Evolutionary conservation across 768 basidiomycete species (phyloP).

Genomic region (Mycena rebaudengoi): DNA sequence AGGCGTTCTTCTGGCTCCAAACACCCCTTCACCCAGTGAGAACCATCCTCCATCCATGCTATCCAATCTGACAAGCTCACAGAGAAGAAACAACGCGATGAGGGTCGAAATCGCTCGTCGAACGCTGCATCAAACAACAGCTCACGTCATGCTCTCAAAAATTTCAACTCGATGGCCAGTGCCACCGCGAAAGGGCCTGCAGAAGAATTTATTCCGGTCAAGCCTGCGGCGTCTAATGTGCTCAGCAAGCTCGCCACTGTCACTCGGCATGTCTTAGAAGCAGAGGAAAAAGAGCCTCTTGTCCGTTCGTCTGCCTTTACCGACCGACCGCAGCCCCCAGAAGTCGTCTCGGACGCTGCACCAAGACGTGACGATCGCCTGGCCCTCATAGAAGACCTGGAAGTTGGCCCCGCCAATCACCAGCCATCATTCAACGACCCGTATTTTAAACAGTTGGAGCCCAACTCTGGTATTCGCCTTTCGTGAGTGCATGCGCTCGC

Average conservation of each 20-base stretch:
- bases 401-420: constrained; percentile 82
- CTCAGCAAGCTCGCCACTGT: constrained; percentile 19
- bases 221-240: constrained; percentile 54
- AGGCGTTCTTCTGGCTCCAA: constrained; percentile 52
- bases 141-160: constrained; percentile 11
- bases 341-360: constrained; percentile 1
- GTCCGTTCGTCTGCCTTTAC: constrained; percentile 44
- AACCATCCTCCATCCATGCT: constrained; percentile 34
- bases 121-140: constrained; percentile 6
- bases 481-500: constrained; percentile 59
- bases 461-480: constrained; percentile 89
- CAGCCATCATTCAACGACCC: constrained; percentile 77
- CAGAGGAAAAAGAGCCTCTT: constrained; percentile 16
- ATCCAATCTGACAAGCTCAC: constrained; percentile 31
- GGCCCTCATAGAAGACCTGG: constrained; percentile 78
- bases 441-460: constrained; percentile 81
- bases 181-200: background rate
- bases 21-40: constrained; percentile 77
- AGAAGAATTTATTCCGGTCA: constrained; percentile 18
- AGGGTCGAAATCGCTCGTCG: constrained; percentile 2
- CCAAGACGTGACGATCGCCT: constrained; percentile 66
- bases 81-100: constrained; percentile 24
- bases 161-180: constrained; percentile 1
- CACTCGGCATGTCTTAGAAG: constrained; percentile 12
- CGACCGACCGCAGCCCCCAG: constrained; percentile 41